Base-by-base conservation (phyloP, 495 filamentous ascomycete genomes). In the Penicillium roqueforti region DNA sequence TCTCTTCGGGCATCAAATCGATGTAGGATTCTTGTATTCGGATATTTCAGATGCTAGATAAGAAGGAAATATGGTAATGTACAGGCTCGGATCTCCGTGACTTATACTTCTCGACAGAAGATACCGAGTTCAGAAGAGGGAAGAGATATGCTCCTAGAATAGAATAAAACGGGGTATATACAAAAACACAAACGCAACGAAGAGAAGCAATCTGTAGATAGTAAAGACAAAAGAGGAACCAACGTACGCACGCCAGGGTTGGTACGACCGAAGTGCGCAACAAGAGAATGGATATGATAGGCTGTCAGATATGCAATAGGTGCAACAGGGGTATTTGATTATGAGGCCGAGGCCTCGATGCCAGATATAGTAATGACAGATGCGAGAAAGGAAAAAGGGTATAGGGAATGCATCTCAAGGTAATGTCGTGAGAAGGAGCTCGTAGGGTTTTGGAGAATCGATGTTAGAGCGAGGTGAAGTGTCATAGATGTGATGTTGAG, bases 111-210 rank as follows among this genome's bases (percentile, higher is more conserved):
- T 13, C 13, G 16, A 32, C 6, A 14, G 16, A 16, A 23, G 14
- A n/a, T 14, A 47, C 29, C 4, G 11, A 47, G 3, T 32, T 22
- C 25, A 9, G 29, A 32, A 23, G 28, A 36, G 29, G 22, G 4
- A n/a, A 29, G 43, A 29, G 7, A 16, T 19, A 26, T 1, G 23
- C 23, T 18, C 8, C 6, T 3, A 9, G 19, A 23, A 29, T 29
- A 8, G 16, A 16, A 41, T 47, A n/a, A 40, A 40, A 50, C 11
- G 20, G 47, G 47, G 47, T 50, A 50, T 40, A 50, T 50, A 41
- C 47, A 49, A 49, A 22, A 16, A 25, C 22, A 31, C 32, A 13
- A 31, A 5, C 25, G 11, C 39, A 31, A 13, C 3, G 20, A 39
- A 39, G 22, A 28, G n/a, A 44, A 7, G 2, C 6, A 18, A 28